Conservation (phyloP, 2,329 filamentous ascomycete genomes). For the Neospermospora avenae region DNA sequence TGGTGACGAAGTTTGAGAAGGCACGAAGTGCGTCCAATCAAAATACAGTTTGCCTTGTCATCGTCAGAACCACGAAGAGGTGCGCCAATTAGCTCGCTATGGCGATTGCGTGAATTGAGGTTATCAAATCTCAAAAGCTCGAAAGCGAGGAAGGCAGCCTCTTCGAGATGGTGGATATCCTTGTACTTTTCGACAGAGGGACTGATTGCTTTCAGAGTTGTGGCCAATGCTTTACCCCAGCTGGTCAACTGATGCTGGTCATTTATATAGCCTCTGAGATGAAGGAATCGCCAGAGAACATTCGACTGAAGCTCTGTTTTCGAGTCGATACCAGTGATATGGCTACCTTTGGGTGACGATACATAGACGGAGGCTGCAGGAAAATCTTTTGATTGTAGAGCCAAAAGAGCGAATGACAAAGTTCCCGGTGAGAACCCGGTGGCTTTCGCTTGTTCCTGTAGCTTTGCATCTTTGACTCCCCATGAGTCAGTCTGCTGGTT, state of each 20-base stretch:
- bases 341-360: constrained; percentile 14
- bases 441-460: constrained; percentile 43
- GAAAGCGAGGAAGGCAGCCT: constrained; percentile 77
- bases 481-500: constrained; percentile 55
- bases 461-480: constrained; percentile 64
- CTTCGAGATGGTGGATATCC: constrained; percentile 57
- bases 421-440: constrained; percentile 42
- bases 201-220: constrained; percentile 61
- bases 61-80: constrained; percentile 59
- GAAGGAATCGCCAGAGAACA: constrained; percentile 82
- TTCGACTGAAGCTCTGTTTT: constrained; percentile 69
- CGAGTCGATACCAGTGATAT: constrained; percentile 43
- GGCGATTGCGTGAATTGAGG: constrained; percentile 65
- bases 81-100: constrained; percentile 52
- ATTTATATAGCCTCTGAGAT: constrained; percentile 82
- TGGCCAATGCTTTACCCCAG: constrained; percentile 79
- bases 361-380: constrained; percentile 63
- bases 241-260: constrained; percentile 73
- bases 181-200: constrained; percentile 43
- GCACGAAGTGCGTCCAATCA: constrained; percentile 84
- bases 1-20: constrained; percentile 80
- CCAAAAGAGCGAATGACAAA: constrained; percentile 59
- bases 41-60: constrained; percentile 72
- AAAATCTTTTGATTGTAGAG: constrained; percentile 68
- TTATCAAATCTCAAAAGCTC: constrained; percentile 80